These are phyloP conservation scores for Lasiosphaeria miniovina DNA, from an alignment of 495 filamentous ascomycete genomes.

Conservation along the genomic window DNA sequence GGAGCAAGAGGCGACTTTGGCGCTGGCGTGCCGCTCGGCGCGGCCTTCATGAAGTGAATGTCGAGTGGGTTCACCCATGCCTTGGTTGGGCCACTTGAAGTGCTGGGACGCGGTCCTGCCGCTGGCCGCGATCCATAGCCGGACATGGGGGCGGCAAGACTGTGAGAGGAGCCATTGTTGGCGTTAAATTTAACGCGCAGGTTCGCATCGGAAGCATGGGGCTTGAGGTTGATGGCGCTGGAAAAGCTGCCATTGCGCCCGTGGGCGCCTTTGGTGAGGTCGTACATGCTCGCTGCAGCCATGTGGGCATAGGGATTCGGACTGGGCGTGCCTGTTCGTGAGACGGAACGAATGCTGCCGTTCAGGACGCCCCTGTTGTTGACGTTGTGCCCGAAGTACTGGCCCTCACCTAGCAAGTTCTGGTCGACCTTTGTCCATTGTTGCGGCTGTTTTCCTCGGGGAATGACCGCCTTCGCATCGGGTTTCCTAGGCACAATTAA, in stretches of 20 bases:
- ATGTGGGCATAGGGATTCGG: conserved; percentile 28
- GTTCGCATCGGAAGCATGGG: conserved; percentile 37
- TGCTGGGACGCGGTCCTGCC: conserved; percentile 1
- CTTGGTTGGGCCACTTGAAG: conserved; percentile 31
- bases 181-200: conserved; percentile 31
- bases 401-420: conserved; percentile 29
- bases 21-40: conserved; percentile 16
- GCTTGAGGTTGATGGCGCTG: conserved; percentile 27
- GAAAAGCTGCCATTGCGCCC: conserved; percentile 20
- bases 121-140: conserved; percentile 24
- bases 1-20: conserved; percentile 35
- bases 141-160: conserved; percentile 18
- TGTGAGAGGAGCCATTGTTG: conserved; percentile 24
- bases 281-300: conserved; percentile 38
- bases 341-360: conserved; percentile 30
- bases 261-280: conserved; percentile 25
- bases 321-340: conserved; percentile 27
- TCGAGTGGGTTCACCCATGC: conserved; percentile 43
- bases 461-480: conserved; percentile 19
- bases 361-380: conserved; percentile 21
- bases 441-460: conserved; percentile 18
- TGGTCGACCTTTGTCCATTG: conserved; percentile 30
- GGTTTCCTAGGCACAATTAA: conserved; percentile 33
- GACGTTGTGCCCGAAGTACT: conserved; percentile 26
- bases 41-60: conserved; percentile 31